Evolutionary conservation across 305 asterid species (phyloP).

Genomic region (Caryopteris hybrid): DNA sequence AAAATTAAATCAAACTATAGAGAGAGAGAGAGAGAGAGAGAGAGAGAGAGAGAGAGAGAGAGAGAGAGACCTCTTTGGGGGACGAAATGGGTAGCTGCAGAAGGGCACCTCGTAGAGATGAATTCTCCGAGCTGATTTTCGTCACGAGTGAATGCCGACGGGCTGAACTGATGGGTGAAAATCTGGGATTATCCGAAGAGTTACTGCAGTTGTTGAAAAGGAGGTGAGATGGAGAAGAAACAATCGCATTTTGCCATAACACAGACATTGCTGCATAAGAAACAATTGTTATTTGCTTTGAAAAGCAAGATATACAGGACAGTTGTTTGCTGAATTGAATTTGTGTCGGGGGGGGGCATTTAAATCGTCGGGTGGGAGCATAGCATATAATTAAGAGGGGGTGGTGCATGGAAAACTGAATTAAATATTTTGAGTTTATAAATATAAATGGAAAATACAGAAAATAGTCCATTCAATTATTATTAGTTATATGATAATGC

Average conservation of each 20-base stretch:
- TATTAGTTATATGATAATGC: too few species aligned
- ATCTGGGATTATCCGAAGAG: background rate
- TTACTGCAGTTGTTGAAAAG: background rate
- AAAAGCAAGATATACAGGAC: background rate
- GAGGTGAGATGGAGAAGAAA: background rate
- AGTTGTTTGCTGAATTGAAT: background rate
- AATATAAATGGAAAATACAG: too few species aligned
- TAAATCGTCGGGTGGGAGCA: conserved; percentile 10
- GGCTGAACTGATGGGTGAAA: background rate
- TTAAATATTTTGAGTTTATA: too few species aligned
- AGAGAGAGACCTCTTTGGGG: conserved; percentile 24
- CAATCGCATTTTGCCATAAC: background rate
- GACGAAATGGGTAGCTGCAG: conserved; percentile 34
- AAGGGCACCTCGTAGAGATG: background rate
- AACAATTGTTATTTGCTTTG: too few species aligned
- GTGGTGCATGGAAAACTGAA: background rate
- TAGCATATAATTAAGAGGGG: background rate
- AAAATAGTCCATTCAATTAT: too few species aligned
- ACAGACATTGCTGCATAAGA: too few species aligned
- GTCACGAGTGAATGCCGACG: background rate
- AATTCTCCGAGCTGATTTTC: background rate
- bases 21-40: background rate
- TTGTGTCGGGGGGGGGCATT: conserved; percentile 4
- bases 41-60: too few species aligned
- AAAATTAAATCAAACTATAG: too few species aligned